Conservation (phyloP, 805 yeast genomes). For the Helenozyma rhizophorensis region DNA sequence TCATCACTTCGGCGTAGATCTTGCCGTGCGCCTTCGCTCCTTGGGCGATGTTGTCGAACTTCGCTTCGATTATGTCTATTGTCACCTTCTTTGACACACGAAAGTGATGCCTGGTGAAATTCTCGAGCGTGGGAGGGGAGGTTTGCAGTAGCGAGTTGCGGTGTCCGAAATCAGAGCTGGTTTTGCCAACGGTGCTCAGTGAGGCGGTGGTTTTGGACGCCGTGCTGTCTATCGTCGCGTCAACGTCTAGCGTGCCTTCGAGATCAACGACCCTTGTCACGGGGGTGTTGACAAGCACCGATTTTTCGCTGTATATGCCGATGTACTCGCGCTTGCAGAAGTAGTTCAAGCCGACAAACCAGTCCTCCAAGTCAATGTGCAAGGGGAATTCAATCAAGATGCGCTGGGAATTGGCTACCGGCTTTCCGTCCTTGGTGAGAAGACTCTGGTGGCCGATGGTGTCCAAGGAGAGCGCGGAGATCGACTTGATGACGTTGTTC, state of each 20-base stretch:
- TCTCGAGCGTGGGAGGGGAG: slow-evolving; percentile 5
- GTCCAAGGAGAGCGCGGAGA: slow-evolving; percentile 21
- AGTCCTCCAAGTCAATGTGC: slow-evolving; percentile 68
- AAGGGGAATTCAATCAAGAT: slow-evolving; percentile 60
- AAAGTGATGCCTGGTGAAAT: slow-evolving; percentile 30
- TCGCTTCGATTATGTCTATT: slow-evolving; percentile 64
- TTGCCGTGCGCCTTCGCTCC: slow-evolving; percentile 16
- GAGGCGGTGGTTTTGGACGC: too few relatives aligned
- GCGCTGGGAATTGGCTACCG: slow-evolving; percentile 32
- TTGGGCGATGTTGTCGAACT: slow-evolving; percentile 31
- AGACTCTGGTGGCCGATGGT: slow-evolving; percentile 15
- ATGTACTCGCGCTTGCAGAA: slow-evolving; percentile 58
- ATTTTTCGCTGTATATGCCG: slow-evolving; percentile 20
- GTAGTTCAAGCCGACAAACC: slow-evolving; percentile 66
- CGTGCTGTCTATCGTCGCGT: slow-evolving; percentile 3
- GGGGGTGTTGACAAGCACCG: slow-evolving; percentile 4
- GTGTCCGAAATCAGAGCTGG: too few relatives aligned
- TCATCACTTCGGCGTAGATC: slow-evolving; percentile 64
- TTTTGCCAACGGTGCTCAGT: too few relatives aligned
- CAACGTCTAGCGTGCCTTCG: slow-evolving; percentile 13
- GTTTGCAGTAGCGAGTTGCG: background rate
- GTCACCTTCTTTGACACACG: slow-evolving; percentile 51
- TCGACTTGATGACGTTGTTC: slow-evolving; percentile 32
- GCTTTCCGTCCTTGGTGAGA: slow-evolving; percentile 31
- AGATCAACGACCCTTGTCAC: slow-evolving; percentile 11